Conservation (phyloP, 192 early-diverging fungal species). For the Backusella australiensis region DNA sequence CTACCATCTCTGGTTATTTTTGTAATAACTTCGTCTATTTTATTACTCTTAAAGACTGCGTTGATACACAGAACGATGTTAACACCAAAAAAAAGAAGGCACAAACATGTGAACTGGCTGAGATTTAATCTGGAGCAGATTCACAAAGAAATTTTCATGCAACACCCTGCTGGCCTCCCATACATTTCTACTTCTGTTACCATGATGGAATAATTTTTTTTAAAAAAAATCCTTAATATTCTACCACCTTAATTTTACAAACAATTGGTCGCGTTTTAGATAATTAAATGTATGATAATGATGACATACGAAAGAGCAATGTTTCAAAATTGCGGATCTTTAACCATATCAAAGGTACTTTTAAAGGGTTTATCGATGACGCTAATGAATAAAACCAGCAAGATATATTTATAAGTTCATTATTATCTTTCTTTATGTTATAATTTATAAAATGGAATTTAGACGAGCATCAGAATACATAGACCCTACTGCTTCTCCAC, state of each 20-base stretch:
- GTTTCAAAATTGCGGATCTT: constrained; percentile 2
- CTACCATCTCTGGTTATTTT: neutral
- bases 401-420: neutral
- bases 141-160: neutral
- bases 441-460: neutral
- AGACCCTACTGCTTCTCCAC: constrained; percentile 25
- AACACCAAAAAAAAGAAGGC: neutral
- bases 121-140: neutral
- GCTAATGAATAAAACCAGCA: neutral
- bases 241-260: neutral
- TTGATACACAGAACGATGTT: neutral
- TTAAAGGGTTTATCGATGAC: neutral
- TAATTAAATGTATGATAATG: neutral
- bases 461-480: neutral
- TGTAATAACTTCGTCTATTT: neutral
- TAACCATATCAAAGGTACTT: neutral
- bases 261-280: neutral
- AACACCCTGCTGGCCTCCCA: neutral
- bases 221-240: neutral
- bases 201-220: neutral
- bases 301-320: neutral
- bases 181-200: neutral
- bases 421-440: neutral
- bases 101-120: neutral
- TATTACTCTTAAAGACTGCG: neutral